Evolutionary conservation across 139 green algal species (phyloP).

Genomic region (Zygnema cylindricum): DNA sequence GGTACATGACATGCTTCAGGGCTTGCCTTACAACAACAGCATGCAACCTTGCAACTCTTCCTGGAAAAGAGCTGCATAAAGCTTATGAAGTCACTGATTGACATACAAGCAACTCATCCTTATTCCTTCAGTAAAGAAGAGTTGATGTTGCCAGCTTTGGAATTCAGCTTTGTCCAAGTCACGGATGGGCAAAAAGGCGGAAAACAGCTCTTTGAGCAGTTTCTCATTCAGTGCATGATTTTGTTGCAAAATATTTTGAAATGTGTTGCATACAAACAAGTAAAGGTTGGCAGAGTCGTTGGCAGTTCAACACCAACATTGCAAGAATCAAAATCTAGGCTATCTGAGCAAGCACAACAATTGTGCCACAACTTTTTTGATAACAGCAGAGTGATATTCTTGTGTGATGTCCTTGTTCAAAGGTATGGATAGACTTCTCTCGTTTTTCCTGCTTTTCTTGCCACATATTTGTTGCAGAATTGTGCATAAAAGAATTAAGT

Average conservation of each 20-base stretch:
- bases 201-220: constrained; percentile 50
- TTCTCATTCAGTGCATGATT: constrained; percentile 70
- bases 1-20: no score
- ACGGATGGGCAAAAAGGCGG: not conserved
- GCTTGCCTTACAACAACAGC: constrained; percentile 6
- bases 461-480: not conserved
- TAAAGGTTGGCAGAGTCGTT: constrained; percentile 28
- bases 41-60: constrained; percentile 9
- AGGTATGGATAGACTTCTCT: constrained; percentile 7
- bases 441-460: not conserved
- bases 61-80: constrained; percentile 75
- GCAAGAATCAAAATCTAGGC: constrained; percentile 20
- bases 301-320: not conserved
- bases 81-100: constrained; percentile 77
- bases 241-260: constrained; percentile 68
- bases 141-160: constrained; percentile 71
- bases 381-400: not conserved
- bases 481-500: no score
- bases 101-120: constrained; percentile 81
- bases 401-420: constrained; percentile 48
- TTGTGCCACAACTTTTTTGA: constrained; percentile 23
- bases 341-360: constrained; percentile 21
- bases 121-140: constrained; percentile 78
- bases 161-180: constrained; percentile 72
- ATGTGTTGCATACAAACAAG: constrained; percentile 49